These are phyloP conservation scores for Colletotrichum incanum DNA, from an alignment of 2,329 filamentous ascomycete genomes.

Conservation along the genomic window DNA sequence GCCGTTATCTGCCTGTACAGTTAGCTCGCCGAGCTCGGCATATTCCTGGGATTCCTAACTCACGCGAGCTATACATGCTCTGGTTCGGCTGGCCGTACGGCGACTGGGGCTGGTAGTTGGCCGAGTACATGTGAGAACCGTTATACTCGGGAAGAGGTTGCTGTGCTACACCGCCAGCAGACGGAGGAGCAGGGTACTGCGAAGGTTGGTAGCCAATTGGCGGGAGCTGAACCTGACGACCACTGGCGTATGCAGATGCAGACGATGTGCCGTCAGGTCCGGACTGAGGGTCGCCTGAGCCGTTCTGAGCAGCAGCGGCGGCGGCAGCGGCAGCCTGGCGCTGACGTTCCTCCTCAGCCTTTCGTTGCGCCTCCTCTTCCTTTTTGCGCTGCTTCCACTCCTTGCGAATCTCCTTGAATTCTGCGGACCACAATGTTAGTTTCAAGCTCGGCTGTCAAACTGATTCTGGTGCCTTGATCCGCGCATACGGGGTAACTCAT, in stretches of 20 bases:
- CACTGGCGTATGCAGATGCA: conserved; percentile 70
- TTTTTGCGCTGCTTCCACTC: conserved; percentile 99
- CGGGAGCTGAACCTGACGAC: conserved; percentile 76
- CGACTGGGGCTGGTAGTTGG: conserved; percentile 70
- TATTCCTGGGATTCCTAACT: conserved; percentile 46
- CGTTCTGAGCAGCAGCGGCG: conserved; percentile 69
- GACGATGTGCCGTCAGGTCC: conserved; percentile 67
- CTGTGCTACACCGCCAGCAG: conserved; percentile 63
- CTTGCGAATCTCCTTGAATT: conserved; percentile 99
- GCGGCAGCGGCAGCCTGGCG: conserved; percentile 59
- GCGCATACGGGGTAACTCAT: conserved; percentile 66
- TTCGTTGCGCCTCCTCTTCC: conserved; percentile 93
- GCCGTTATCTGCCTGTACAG: conserved; percentile 44
- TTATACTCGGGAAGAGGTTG: conserved; percentile 71
- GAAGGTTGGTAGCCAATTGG: conserved; percentile 81
- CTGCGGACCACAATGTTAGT: conserved; percentile 64
- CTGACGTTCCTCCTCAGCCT: conserved; percentile 90
- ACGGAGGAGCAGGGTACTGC: conserved; percentile 77
- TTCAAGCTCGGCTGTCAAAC: conserved; percentile 30
- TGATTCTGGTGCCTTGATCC: conserved; percentile 50
- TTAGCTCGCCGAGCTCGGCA: conserved; percentile 22
- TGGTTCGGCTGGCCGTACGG: conserved; percentile 71
- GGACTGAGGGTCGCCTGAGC: conserved; percentile 63
- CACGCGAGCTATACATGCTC: conserved; percentile 74
- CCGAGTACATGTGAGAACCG: conserved; percentile 67